Evolutionary conservation across 208 protist species (phyloP).

Genomic region (Leptomonas pyrrhocoris): DNA sequence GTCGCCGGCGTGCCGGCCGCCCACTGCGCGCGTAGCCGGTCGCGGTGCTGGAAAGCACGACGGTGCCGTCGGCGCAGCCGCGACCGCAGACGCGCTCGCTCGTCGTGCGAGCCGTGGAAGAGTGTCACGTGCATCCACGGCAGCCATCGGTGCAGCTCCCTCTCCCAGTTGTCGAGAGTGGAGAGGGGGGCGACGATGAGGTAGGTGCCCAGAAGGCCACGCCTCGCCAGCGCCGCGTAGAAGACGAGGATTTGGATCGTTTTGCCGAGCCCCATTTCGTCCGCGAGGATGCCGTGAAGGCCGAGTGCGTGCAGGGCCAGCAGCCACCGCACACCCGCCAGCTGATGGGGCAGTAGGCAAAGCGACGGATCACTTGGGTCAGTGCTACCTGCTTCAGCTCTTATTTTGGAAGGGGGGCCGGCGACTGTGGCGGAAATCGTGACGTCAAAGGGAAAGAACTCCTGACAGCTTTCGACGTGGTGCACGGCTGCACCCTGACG

Average conservation of each 20-base stretch:
- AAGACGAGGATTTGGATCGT: constrained; percentile 94
- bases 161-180: constrained; percentile 82
- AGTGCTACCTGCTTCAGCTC: too few relatives aligned
- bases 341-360: constrained; percentile 91
- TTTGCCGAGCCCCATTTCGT: constrained; percentile 97
- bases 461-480: not conserved
- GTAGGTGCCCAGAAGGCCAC: constrained; percentile 64
- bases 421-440: too few relatives aligned
- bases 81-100: constrained; percentile 40
- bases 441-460: not conserved
- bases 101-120: constrained; percentile 55
- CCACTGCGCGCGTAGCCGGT: constrained; percentile 62
- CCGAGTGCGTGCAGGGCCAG: constrained; percentile 88
- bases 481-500: constrained; percentile 1
- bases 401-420: too few relatives aligned
- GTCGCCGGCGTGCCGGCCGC: constrained; percentile 12
- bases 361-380: too few relatives aligned
- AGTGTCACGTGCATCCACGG: constrained; percentile 69
- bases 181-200: constrained; percentile 94
- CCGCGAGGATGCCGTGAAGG: constrained; percentile 91
- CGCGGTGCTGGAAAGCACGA: constrained; percentile 30
- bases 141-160: constrained; percentile 92
- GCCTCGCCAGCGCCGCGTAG: constrained; percentile 77
- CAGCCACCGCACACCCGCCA: constrained; percentile 93
- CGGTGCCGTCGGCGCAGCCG: constrained; percentile 49